Percentiles rank a stretch among this genome's conserved stretches.
Conservation (phyloP, 306 rosid species). For the Dalbergia cultrata region DNA sequence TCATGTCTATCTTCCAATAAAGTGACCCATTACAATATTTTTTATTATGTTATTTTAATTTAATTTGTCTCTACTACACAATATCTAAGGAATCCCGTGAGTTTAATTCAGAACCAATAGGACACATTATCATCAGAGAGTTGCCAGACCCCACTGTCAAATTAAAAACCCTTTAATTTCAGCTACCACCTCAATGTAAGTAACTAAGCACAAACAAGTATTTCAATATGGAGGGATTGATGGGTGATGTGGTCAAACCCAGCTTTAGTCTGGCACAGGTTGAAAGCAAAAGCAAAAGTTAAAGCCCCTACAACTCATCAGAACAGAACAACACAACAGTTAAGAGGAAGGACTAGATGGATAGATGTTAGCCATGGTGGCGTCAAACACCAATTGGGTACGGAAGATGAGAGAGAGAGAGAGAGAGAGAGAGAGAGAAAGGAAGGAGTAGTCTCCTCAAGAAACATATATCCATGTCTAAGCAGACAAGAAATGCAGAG, state of each 20-base stretch:
- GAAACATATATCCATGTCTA: conserved; percentile 19
- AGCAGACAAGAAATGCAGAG: conserved; percentile 46
- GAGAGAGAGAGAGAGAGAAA: conserved; percentile 26
- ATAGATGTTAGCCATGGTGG: conserved; percentile 37
- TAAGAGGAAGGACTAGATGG: conserved; percentile 34
- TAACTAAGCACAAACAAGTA: conserved; percentile 36
- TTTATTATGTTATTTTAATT: not conserved
- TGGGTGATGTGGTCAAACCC: conserved; percentile 78
- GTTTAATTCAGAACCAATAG: conserved; percentile 51
- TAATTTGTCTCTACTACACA: conserved; percentile 28
- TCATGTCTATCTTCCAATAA: conserved; percentile 27
- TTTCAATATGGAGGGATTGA: conserved; percentile 36
- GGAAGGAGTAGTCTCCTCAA: conserved; percentile 3
- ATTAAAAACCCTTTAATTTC: conserved; percentile 49
- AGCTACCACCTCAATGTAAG: conserved; percentile 45
- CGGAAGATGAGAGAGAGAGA: conserved; percentile 22
- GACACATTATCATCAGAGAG: conserved; percentile 45
- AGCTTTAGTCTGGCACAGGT: conserved; percentile 37
- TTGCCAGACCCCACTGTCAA: conserved; percentile 36
- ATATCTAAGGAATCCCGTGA: conserved; percentile 59
- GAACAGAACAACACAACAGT: conserved; percentile 15
- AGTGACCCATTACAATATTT: conserved; percentile 16
- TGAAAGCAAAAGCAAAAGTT: conserved; percentile 81
- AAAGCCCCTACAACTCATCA: conserved; percentile 35
- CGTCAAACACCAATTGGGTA: conserved; percentile 47